A percentile compares a stretch with the other conserved stretches of the same genome.
Evolutionary conservation across 2,329 filamentous ascomycete species (phyloP).

Genomic region (Fusarium nodosum): DNA sequence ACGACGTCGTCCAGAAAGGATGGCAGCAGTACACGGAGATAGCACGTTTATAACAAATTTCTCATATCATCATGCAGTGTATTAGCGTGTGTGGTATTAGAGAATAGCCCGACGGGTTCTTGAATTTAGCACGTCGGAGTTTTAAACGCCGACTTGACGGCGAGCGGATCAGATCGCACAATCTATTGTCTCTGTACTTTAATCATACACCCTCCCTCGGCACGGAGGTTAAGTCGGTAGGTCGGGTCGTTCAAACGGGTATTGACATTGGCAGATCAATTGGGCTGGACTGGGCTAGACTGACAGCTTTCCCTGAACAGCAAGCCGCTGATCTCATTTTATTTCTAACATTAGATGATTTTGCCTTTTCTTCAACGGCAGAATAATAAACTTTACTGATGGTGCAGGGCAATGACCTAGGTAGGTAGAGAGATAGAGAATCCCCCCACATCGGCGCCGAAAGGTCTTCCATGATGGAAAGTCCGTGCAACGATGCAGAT

Average conservation of each 20-base stretch:
- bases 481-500: neutral
- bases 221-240: constrained; percentile 41
- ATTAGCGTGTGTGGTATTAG: neutral
- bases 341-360: constrained; percentile 4
- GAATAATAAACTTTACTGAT: constrained; percentile 1
- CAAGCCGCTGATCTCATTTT: constrained; percentile 27
- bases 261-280: constrained; percentile 14
- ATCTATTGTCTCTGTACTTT: neutral
- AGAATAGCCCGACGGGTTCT: constrained; percentile 25
- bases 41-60: constrained; percentile 16
- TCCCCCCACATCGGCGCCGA: constrained; percentile 44
- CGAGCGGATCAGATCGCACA: constrained; percentile 16
- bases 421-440: neutral
- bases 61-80: constrained; percentile 3
- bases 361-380: neutral
- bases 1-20: constrained; percentile 15
- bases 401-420: neutral
- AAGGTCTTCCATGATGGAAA: neutral
- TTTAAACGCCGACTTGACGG: constrained; percentile 39
- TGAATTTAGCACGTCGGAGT: constrained; percentile 34
- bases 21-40: constrained; percentile 10
- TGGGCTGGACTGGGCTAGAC: constrained; percentile 2
- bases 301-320: constrained; percentile 6
- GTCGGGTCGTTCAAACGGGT: constrained; percentile 19
- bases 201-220: constrained; percentile 23